Evolutionary conservation across 495 filamentous ascomycete genomes (phyloP), one percentile per base, ranked within the genome.

Genomic region (Penicillium alfredii): DNA sequence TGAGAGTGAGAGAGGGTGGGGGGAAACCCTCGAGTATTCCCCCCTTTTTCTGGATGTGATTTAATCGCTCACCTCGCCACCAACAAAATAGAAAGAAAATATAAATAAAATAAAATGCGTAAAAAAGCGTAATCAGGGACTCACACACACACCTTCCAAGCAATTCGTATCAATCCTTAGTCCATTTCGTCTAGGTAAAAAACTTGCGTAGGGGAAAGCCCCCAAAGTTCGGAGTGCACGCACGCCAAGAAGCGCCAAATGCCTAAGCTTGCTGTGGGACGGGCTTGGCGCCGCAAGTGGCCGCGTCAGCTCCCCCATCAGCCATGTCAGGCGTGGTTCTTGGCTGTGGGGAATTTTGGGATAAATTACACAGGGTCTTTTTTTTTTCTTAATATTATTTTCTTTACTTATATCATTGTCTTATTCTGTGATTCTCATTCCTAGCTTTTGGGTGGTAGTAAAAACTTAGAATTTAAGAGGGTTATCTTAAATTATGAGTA

Each of bases 301-400:
- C 49, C 53, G 49, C 53, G 53, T 56, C 23, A 56, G 53, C 53
- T 56, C 40, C n/a, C n/a, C n/a, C n/a, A n/a, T n/a, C n/a, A n/a
- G 46, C 39, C 38, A 39, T 39, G 42, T 49, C 49, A 53, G 50
- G 27, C 31, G 40, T 40, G 29, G 36, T 29, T 15, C 31, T 18
- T 33, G 8, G 11, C 16, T 50, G 35, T 47, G 47, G 47, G 43
- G 46, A 45, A 18, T 33, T 40, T 19, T 23, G 20, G 17, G 29
- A 35, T 31, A 36, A 40, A 23, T 40, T 3, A 18, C 32, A 41
- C 29, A 32, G 40, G 35, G 30, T 26, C 35, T 26, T 38, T 38
- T 38, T 38, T 37, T 37, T 33, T 33, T 33, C n/a, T n/a, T n/a
- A n/a, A n/a, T n/a, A n/a, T n/a, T n/a, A n/a, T n/a, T n/a, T n/a